Percentiles rank a stretch among this genome's conserved stretches.
phyloP scores from a whole-genome alignment of 306 rosid species.

The Malus sieversii region DNA sequence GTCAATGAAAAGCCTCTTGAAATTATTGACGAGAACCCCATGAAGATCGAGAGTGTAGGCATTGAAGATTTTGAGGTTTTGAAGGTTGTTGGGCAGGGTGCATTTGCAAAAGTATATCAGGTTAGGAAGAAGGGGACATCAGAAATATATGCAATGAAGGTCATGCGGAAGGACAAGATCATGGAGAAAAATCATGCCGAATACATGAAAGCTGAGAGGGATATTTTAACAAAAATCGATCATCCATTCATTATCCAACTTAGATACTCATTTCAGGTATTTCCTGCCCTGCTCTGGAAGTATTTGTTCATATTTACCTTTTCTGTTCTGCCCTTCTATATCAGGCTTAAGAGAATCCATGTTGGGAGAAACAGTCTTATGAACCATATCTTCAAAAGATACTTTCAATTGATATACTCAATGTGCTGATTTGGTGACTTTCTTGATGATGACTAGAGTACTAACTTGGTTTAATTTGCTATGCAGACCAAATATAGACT shows the following conservation, averaged over 20 bases:
- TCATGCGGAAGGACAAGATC: conserved; percentile 93
- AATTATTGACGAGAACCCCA: conserved; percentile 22
- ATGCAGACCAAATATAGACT: conserved; percentile 84
- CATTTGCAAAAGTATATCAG: conserved; percentile 91
- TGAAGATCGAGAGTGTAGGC: conserved; percentile 49
- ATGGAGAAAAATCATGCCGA: conserved; percentile 94
- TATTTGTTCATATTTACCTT: background rate
- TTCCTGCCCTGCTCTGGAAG: conserved; percentile 4
- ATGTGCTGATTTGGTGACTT: background rate
- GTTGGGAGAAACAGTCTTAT: background rate
- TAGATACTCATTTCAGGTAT: conserved; percentile 92
- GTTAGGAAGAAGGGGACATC: conserved; percentile 86
- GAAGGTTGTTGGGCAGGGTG: conserved; percentile 97
- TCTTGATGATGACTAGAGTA: background rate
- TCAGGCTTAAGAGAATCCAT: background rate
- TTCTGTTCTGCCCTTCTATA: background rate
- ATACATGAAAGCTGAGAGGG: conserved; percentile 98
- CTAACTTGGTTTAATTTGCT: conserved; percentile 9
- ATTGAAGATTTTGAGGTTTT: conserved; percentile 84
- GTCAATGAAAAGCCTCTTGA: conserved; percentile 26
- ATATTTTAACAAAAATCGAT: conserved; percentile 73
- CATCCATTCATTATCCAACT: conserved; percentile 88
- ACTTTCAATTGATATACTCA: background rate
- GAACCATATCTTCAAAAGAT: background rate
- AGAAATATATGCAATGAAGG: conserved; percentile 97